These are phyloP conservation scores for Hirsutella rhossiliensis DNA, from an alignment of 2,329 filamentous ascomycete species.

Conservation along the genomic window DNA sequence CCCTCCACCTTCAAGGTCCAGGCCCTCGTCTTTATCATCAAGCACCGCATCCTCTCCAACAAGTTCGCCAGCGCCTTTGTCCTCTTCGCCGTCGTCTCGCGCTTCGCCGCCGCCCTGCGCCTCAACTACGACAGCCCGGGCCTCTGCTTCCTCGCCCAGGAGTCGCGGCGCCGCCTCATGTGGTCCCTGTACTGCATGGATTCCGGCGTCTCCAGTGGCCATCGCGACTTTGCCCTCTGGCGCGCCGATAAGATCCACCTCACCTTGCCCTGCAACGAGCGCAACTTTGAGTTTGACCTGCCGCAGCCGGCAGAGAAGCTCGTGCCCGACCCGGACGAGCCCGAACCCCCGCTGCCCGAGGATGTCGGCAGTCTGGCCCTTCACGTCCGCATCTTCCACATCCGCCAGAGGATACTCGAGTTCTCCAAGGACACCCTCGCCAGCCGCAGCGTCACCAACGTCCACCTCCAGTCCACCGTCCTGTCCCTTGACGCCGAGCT, in stretches of 20 bases:
- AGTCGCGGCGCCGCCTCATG: conserved; percentile 29
- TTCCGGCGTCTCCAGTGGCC: conserved; percentile 27
- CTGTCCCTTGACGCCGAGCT: conserved; percentile 36
- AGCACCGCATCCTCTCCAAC: conserved; percentile 30
- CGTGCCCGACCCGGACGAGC: conserved; percentile 30
- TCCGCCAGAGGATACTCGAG: conserved; percentile 41
- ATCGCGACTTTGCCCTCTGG: conserved; percentile 32
- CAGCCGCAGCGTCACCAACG: conserved; percentile 26
- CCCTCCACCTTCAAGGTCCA: conserved; percentile 45
- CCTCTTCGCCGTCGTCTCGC: conserved; percentile 28
- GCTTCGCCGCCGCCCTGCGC: conserved; percentile 28
- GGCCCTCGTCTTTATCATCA: conserved; percentile 31
- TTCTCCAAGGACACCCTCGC: conserved; percentile 32
- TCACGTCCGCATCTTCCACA: conserved; percentile 42
- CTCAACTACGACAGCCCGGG: conserved; percentile 29
- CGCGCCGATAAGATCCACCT: conserved; percentile 28
- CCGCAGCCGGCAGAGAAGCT: conserved; percentile 41
- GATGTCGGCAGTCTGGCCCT: conserved; percentile 43
- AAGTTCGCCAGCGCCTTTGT: conserved; percentile 32
- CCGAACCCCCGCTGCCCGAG: conserved; percentile 28
- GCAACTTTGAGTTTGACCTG: conserved; percentile 43
- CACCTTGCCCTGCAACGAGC: conserved; percentile 29
- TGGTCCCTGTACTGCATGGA: conserved; percentile 33
- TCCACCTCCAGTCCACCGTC: conserved; percentile 29
- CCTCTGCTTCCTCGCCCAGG: conserved; percentile 26